These are phyloP conservation scores for Pichia membranifaciens DNA, from an alignment of 805 yeast genomes.

Conservation along the genomic window DNA sequence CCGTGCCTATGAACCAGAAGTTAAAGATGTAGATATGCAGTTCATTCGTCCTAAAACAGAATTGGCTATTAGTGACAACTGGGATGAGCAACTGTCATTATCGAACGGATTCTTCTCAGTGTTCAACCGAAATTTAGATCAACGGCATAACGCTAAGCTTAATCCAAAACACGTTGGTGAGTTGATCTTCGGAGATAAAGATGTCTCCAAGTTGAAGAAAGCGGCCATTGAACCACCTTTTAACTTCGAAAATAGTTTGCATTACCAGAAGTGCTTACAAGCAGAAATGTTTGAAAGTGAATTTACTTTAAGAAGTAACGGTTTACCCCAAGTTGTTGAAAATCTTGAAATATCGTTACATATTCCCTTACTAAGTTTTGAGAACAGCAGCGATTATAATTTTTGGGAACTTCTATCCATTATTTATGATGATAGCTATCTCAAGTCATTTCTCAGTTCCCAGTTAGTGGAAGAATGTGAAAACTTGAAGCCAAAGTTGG, in stretches of 20 bases:
- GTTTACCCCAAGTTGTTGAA: slow-evolving; percentile 36
- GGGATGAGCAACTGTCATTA: slow-evolving; percentile 61
- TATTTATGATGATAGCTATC: slow-evolving; percentile 45
- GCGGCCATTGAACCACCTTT: slow-evolving; percentile 6
- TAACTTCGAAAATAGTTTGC: slow-evolving; percentile 8
- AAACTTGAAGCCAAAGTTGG: slow-evolving; percentile 9
- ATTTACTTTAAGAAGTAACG: slow-evolving; percentile 19
- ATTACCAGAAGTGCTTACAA: slow-evolving; percentile 12
- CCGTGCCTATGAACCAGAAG: slow-evolving; percentile 66
- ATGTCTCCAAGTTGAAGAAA: slow-evolving; percentile 14
- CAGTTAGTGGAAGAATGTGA: slow-evolving; percentile 9
- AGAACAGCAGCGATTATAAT: slow-evolving; percentile 13
- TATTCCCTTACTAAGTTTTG: slow-evolving; percentile 20
- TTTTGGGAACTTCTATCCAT: slow-evolving; percentile 57
- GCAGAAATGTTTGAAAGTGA: slow-evolving; percentile 13
- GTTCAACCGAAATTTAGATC: slow-evolving; percentile 22
- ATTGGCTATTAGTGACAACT: slow-evolving; percentile 48
- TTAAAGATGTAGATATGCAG: slow-evolving; percentile 40
- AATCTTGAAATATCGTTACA: slow-evolving; percentile 26
- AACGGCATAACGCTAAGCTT: slow-evolving; percentile 13
- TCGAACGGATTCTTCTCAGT: slow-evolving; percentile 41
- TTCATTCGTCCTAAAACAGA: slow-evolving; percentile 36
- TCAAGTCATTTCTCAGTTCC: slow-evolving; percentile 14
- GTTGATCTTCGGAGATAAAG: slow-evolving; percentile 17
- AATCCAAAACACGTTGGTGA: slow-evolving; percentile 20